Evolutionary conservation across 768 basidiomycete species (phyloP).

Genomic region (Calvatia gigantea): DNA sequence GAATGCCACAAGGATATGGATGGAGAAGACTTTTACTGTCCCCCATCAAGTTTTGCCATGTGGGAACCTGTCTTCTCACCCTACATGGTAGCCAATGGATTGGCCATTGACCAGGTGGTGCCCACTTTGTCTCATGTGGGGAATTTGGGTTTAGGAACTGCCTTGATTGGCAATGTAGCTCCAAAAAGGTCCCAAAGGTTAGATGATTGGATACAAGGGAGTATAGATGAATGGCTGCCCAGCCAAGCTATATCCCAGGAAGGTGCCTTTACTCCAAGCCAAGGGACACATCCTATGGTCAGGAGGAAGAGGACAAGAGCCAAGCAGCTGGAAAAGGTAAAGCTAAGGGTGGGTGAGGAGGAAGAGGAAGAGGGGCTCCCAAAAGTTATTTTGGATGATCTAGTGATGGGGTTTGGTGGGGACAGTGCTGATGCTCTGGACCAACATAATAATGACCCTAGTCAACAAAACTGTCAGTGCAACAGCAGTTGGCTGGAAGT

Average conservation of each 20-base stretch:
- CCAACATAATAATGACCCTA: neutral
- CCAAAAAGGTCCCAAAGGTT: neutral
- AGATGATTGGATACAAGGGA: neutral
- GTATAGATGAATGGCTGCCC: neutral
- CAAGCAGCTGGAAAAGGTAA: conserved; percentile 6
- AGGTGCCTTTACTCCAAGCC: neutral
- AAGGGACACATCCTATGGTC: neutral
- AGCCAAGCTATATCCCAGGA: conserved; percentile 4
- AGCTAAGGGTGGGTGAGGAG: neutral
- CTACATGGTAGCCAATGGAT: neutral
- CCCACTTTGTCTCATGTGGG: neutral
- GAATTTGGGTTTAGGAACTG: neutral
- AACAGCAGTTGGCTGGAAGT: neutral
- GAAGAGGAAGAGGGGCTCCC: conserved; percentile 2
- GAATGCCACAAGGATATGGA: neutral
- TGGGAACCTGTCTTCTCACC: neutral
- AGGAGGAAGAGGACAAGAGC: conserved; percentile 2
- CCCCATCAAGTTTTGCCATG: neutral
- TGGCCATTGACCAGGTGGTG: neutral
- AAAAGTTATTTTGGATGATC: conserved; percentile 1
- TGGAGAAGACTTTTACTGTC: neutral
- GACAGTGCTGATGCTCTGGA: neutral
- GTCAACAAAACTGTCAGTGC: too few species aligned
- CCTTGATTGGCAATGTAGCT: neutral
- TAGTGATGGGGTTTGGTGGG: neutral